phyloP scores from a whole-genome alignment of 2,329 filamentous ascomycete genomes.

The Dactylonectria estremocensis region DNA sequence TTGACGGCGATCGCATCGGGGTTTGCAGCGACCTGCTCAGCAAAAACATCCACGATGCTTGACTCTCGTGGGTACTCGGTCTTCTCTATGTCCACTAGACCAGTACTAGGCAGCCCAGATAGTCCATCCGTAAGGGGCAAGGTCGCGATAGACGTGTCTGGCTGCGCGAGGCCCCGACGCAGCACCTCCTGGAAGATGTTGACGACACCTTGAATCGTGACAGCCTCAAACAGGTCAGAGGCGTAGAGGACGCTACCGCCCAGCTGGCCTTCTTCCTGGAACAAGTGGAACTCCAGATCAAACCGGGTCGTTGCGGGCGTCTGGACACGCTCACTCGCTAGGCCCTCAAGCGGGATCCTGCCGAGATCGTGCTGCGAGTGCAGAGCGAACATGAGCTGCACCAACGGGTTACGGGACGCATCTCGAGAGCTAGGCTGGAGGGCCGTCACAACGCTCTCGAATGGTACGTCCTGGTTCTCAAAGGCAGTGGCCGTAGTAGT shows the following conservation, averaged over 20 bases:
- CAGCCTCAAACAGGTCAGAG: conserved; percentile 38
- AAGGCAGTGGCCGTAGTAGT: conserved; percentile 27
- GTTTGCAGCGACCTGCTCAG: conserved; percentile 30
- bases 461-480: conserved; percentile 44
- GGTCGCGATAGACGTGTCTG: neutral
- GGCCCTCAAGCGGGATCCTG: conserved; percentile 33
- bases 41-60: conserved; percentile 46
- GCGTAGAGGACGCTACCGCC: conserved; percentile 37
- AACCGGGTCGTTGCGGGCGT: conserved; percentile 32
- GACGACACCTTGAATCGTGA: conserved; percentile 39
- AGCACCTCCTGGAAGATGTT: conserved; percentile 38
- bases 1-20: conserved; percentile 40
- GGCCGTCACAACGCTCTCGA: conserved; percentile 35
- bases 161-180: conserved; percentile 28
- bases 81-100: conserved; percentile 32
- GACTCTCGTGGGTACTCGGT: conserved; percentile 38
- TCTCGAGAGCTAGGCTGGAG: conserved; percentile 26
- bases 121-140: conserved; percentile 19
- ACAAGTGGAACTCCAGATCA: conserved; percentile 48
- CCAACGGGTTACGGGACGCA: conserved; percentile 34
- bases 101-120: conserved; percentile 28
- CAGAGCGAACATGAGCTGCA: conserved; percentile 33
- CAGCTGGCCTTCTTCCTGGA: conserved; percentile 32
- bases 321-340: conserved; percentile 28
- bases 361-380: conserved; percentile 43